These are phyloP conservation scores for Pseudofabraea citricarpa DNA, from an alignment of 2,329 filamentous ascomycete genomes.

Conservation along the genomic window DNA sequence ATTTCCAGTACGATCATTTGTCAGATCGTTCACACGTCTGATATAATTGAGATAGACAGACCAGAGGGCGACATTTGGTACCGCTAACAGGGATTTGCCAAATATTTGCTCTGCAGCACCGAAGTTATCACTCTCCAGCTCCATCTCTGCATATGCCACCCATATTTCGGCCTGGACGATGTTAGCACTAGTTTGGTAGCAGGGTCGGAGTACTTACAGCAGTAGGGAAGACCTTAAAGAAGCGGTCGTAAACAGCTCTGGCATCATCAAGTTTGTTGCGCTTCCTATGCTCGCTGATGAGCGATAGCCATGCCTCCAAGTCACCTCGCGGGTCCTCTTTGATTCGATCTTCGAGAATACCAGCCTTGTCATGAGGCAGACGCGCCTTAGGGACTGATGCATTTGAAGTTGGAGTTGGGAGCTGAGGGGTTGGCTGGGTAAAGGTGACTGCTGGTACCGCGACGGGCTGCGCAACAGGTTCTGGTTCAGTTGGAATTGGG, in stretches of 20 bases:
- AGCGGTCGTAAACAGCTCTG: conserved; percentile 76
- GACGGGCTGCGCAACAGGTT: conserved; percentile 21
- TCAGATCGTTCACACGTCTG: conserved; percentile 83
- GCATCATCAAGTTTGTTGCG: conserved; percentile 79
- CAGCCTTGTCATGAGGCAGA: conserved; percentile 29
- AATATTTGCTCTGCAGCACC: conserved; percentile 79
- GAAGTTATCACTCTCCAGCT: conserved; percentile 81
- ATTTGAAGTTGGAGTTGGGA: conserved; percentile 11
- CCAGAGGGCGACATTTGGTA: conserved; percentile 85
- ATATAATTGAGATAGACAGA: conserved; percentile 93
- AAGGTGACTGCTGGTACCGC: conserved; percentile 9
- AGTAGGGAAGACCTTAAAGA: conserved; percentile 82
- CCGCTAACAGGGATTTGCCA: conserved; percentile 68
- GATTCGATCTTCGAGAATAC: conserved; percentile 76
- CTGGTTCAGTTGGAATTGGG: conserved; percentile 14
- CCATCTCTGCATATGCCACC: conserved; percentile 85
- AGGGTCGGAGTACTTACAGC: conserved; percentile 60
- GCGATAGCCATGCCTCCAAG: conserved; percentile 81
- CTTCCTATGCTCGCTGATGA: conserved; percentile 80
- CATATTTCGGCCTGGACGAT: conserved; percentile 75
- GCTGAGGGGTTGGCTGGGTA: conserved; percentile 17
- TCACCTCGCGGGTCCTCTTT: conserved; percentile 90
- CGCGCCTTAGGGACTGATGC: conserved; percentile 26
- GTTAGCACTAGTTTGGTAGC: conserved; percentile 28
- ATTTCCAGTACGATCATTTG: conserved; percentile 68